A percentile compares a stretch with the other conserved stretches of the same genome.
phyloP scores from a whole-genome alignment of 345 rosid species.

The Bretschneidera sinensis region DNA sequence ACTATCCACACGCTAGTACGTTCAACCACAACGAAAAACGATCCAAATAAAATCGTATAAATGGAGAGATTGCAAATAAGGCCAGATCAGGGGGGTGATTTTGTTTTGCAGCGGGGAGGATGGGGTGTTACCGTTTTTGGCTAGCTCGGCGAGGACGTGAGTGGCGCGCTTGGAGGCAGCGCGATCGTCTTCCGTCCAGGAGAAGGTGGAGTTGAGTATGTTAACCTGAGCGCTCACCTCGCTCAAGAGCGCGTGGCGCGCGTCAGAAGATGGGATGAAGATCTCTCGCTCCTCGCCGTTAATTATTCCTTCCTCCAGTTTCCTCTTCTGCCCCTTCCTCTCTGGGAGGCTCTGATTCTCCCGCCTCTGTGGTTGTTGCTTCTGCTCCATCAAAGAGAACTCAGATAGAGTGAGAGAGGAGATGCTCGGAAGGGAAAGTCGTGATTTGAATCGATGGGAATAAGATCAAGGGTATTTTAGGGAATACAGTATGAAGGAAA shows the following conservation, averaged over 20 bases:
- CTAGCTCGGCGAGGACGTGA: conserved; percentile 94
- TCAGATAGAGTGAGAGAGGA: too few species aligned
- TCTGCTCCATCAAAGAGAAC: conserved; percentile 45
- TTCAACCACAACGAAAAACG: too few species aligned
- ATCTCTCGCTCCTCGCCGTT: conserved; percentile 47
- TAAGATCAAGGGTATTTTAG: conserved; percentile 52
- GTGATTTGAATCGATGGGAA: conserved; percentile 32
- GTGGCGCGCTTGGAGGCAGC: conserved; percentile 93
- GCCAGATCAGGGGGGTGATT: conserved; percentile 19
- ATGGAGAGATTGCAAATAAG: conserved; percentile 17
- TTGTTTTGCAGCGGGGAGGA: too few species aligned
- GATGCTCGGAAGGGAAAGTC: conserved; percentile 10
- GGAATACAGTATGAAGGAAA: conserved; percentile 3
- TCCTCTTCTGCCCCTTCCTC: conserved; percentile 91
- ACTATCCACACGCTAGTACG: neutral
- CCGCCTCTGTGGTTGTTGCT: conserved; percentile 42
- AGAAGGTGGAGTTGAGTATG: conserved; percentile 63
- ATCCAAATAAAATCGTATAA: neutral
- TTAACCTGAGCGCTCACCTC: conserved; percentile 73
- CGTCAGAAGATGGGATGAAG: conserved; percentile 57
- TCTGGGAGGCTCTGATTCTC: conserved; percentile 61
- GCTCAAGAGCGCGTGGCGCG: conserved; percentile 46
- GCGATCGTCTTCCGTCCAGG: conserved; percentile 93
- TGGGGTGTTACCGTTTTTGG: conserved; percentile 90
- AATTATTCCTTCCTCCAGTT: conserved; percentile 69